phyloP scores from a whole-genome alignment of 2,329 filamentous ascomycete genomes.

The Aspergillus sp. region DNA sequence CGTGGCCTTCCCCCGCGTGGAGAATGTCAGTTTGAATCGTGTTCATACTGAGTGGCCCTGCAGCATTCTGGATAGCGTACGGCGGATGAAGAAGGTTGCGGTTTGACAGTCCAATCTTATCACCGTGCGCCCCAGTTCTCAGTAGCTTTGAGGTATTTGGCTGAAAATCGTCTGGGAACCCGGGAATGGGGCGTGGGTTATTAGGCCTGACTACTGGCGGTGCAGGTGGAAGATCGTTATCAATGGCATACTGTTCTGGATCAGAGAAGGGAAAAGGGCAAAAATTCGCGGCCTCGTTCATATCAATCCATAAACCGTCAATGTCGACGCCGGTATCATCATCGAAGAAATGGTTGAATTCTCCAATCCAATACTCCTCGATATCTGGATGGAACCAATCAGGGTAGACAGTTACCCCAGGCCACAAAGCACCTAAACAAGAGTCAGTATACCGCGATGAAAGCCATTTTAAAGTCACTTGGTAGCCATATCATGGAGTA shows the following conservation, averaged over 20 bases:
- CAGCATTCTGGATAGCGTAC: conserved; percentile 68
- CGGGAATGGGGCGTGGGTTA: conserved; percentile 65
- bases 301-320: conserved; percentile 78
- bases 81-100: conserved; percentile 68
- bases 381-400: conserved; percentile 76
- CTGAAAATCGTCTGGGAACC: conserved; percentile 71
- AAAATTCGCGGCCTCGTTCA: conserved; percentile 63
- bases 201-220: conserved; percentile 66
- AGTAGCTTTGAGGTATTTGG: conserved; percentile 45
- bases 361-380: conserved; percentile 69
- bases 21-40: conserved; percentile 70
- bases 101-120: conserved; percentile 61
- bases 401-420: conserved; percentile 72
- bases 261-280: conserved; percentile 62
- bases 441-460: conserved; percentile 6
- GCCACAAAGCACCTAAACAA: conserved; percentile 71
- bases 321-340: conserved; percentile 70
- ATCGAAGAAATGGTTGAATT: conserved; percentile 70
- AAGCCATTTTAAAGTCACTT: background rate
- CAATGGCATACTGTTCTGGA: conserved; percentile 55
- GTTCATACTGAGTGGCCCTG: conserved; percentile 56
- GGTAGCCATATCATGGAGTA: conserved; percentile 13
- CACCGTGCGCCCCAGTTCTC: conserved; percentile 8
- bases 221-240: conserved; percentile 56
- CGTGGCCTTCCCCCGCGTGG: conserved; percentile 65